Evolutionary conservation across 805 yeast genomes (phyloP).

Genomic region (Pichia heedii): DNA sequence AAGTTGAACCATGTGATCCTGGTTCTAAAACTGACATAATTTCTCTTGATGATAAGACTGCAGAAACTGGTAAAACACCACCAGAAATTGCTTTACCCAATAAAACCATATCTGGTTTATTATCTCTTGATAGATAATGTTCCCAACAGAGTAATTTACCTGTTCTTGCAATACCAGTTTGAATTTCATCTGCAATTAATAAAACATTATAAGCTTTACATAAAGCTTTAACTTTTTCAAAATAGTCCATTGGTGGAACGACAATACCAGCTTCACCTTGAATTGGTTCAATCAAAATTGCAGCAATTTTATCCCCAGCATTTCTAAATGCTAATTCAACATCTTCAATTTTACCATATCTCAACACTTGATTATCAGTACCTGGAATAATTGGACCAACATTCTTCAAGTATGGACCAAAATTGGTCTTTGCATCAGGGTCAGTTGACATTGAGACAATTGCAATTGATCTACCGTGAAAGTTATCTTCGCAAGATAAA

Average conservation of each 20-base stretch:
- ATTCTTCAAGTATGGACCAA: slow-evolving; percentile 81
- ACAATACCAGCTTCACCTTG: slow-evolving; percentile 99
- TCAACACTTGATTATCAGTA: slow-evolving; percentile 47
- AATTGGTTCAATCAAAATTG: slow-evolving; percentile 86
- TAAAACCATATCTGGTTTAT: slow-evolving; percentile 82
- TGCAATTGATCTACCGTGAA: slow-evolving; percentile 95
- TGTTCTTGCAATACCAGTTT: slow-evolving; percentile 96
- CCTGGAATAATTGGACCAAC: slow-evolving; percentile 84
- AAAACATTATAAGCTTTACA: slow-evolving; percentile 80
- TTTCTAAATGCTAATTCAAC: slow-evolving; percentile 70
- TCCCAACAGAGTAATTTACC: slow-evolving; percentile 90
- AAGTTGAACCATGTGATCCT: slow-evolving; percentile 96
- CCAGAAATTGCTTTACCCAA: slow-evolving; percentile 95
- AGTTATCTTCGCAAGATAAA: slow-evolving; percentile 79
- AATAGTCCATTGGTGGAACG: slow-evolving; percentile 80
- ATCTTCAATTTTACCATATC: slow-evolving; percentile 84
- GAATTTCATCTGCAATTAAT: slow-evolving; percentile 93
- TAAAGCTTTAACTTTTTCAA: slow-evolving; percentile 58
- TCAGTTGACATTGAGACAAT: slow-evolving; percentile 95
- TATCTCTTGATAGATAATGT: slow-evolving; percentile 41
- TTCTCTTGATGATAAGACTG: slow-evolving; percentile 81
- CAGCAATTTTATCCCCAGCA: slow-evolving; percentile 87
- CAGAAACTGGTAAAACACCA: slow-evolving; percentile 88
- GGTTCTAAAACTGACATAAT: slow-evolving; percentile 86
- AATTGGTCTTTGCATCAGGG: slow-evolving; percentile 72